Evolutionary conservation across 75 land plant genomes (phyloP).

Genomic region (Cryptomeria japonica): DNA sequence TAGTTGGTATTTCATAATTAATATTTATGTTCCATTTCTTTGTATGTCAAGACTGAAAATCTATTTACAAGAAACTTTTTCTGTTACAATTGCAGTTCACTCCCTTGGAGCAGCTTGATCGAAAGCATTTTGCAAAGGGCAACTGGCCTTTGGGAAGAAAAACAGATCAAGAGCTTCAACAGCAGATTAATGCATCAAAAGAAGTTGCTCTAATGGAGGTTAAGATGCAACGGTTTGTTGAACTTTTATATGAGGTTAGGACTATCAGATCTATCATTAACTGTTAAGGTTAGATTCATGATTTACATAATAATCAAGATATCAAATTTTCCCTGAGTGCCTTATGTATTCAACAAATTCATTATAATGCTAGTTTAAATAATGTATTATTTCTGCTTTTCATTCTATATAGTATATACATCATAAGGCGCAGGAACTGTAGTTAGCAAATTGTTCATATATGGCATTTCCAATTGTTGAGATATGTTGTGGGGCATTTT

Average conservation of each 20-base stretch:
- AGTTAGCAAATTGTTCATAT: background rate
- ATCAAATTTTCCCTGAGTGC: background rate
- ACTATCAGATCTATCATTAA: background rate
- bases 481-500: background rate
- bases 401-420: background rate
- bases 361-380: background rate
- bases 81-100: slow-evolving; percentile 48
- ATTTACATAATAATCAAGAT: background rate
- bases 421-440: background rate
- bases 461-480: background rate
- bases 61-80: background rate
- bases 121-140: slow-evolving; percentile 92
- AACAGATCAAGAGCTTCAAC: slow-evolving; percentile 25
- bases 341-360: background rate
- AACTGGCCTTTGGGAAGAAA: slow-evolving; percentile 33
- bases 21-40: background rate
- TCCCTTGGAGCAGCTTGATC: slow-evolving; percentile 87
- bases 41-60: background rate
- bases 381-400: background rate
- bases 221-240: slow-evolving; percentile 78
- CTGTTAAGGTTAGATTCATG: background rate
- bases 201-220: slow-evolving; percentile 83
- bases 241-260: slow-evolving; percentile 73
- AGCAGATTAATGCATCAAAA: slow-evolving; percentile 41
- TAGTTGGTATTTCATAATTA: background rate